Evolutionary conservation across 352 stramenopile species (phyloP), one percentile per base, ranked within the genome.

Genomic region (Globisporangium heterothallicum): DNA sequence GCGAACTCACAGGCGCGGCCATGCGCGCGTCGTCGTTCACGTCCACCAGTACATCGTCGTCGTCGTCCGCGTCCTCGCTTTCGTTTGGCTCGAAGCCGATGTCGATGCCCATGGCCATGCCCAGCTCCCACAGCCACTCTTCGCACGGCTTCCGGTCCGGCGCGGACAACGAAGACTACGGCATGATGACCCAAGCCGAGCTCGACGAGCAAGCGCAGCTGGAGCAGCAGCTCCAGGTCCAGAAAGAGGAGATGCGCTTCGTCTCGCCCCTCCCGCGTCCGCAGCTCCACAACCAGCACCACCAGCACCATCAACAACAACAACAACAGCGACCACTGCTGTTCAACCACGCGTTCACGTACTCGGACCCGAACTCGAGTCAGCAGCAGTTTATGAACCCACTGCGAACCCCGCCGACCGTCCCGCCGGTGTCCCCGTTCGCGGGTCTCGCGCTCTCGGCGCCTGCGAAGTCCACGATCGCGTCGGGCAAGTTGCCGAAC

Each of bases 171-270:
- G 42, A 63, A 24, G 66, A 83, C 40, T 42, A 70, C 24, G 70
- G 61, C 19, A 64, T 76, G 44, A 64, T 76, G 44, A 71, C 71
- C 9, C 66, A 69, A n/a, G 73, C 64, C 14, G 73, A 84, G 25
- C 41, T 81, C 6, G 78, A 83, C 42, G 76, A 86, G 25, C 71
- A 86, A 49, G 72, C 70, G 16, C 76, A 85, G 46, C 70, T 90
- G 14, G 74, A 82, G 53, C 74, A 88, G 62, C 79, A 91, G 64
- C 68, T 91, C 9, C 68, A 74, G 49, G 66, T 80, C 43, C 79
- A 91, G 57, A 76, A 78, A 21, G 74, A 91, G 50, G 79, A 91
- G 56, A 91, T 91, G 79, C 80, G 76, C 61, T 86, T 90, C 34
- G 66, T 80, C 19, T 71, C 72, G n/a, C 67, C 69, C 14, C 52